These are phyloP conservation scores for Tolypocladium sp. DNA, from an alignment of 2,329 filamentous ascomycete genomes.

Conservation along the genomic window DNA sequence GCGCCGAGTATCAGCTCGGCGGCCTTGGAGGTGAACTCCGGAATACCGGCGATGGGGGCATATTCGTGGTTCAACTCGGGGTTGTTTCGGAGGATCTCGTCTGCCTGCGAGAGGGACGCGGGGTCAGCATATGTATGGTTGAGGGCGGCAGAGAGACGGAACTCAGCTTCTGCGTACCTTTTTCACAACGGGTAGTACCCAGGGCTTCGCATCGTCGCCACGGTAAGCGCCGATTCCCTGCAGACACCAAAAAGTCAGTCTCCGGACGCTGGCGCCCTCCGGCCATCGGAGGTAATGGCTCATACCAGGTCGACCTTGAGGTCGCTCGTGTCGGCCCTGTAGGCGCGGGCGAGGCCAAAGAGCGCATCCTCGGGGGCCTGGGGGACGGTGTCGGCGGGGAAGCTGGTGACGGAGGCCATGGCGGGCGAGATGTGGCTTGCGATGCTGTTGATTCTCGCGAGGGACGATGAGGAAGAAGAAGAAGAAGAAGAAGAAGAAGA, in stretches of 20 bases:
- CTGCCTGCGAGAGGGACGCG: slow-evolving; percentile 53
- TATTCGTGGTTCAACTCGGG: slow-evolving; percentile 96
- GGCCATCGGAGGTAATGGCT: slow-evolving; percentile 1
- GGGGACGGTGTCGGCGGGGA: slow-evolving; percentile 68
- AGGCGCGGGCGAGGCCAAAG: slow-evolving; percentile 87
- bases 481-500: slow-evolving; percentile 34
- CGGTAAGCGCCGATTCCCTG: slow-evolving; percentile 84
- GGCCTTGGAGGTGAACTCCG: slow-evolving; percentile 78
- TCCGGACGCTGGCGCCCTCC: neutral
- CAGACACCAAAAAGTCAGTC: slow-evolving; percentile 3
- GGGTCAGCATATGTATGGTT: neutral
- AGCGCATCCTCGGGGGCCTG: slow-evolving; percentile 91
- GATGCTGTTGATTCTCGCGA: slow-evolving; percentile 51
- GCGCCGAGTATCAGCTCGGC: slow-evolving; percentile 81
- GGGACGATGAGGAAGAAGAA: slow-evolving; percentile 35
- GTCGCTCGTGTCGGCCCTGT: slow-evolving; percentile 63
- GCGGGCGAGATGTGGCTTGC: slow-evolving; percentile 61
- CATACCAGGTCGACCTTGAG: slow-evolving; percentile 89
- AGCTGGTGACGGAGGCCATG: slow-evolving; percentile 48
- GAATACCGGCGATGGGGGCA: slow-evolving; percentile 84
- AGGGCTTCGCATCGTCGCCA: slow-evolving; percentile 91
- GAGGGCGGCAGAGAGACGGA: neutral
- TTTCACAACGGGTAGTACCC: slow-evolving; percentile 92
- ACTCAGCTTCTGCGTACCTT: slow-evolving; percentile 51
- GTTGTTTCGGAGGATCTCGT: slow-evolving; percentile 80